Base-by-base conservation (phyloP, 2,329 filamentous ascomycete species). In the Epichloe bromicola region DNA sequence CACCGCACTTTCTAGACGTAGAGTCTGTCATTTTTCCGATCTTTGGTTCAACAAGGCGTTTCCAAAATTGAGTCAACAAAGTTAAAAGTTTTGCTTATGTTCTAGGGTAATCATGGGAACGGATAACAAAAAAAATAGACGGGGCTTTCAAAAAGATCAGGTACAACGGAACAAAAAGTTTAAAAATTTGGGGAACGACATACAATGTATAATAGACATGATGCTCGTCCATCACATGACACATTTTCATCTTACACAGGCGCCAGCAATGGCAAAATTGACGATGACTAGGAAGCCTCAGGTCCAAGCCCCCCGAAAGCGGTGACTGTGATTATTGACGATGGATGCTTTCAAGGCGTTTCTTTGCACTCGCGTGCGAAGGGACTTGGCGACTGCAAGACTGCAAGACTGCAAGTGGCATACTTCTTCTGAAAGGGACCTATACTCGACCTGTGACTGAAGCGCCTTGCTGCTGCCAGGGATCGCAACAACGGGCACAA, bases 171-270 rank as follows among this genome's bases (percentile, higher is more conserved):
- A 46, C 49, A 46, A 34, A 33, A 51, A 42, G 23, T 40, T 50
- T 50, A 43, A 40, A 23, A 20, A 34, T 20, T 39, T 26, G 6
- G 33, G 44, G 38, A 51, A 36, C 30, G 37, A 46, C 23, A 47
- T 51, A 46, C n/a, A 51, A 11, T 36, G 4, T 19, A 42, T 47
- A 26, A 46, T 51, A 47, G 26, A 46, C 49, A 47, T 45, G 48
- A 40, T 30, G 36, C 30, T 41, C 43, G 37, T 46, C 30, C 38
- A 33, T 39, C 3, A 15, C 4, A 33, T 43, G 37, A 42, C 43
- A 40, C 2, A 36, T 33, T 33, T 33, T 17, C 2, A 15, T 14
- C 11, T 15, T 46, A 51, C 15, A 46, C 19, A 36, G 34, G n/a
- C 37, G 10, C 26, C 43, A 46, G 43, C 43, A 51, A 49, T 49